These are phyloP conservation scores for Lindgomyces ingoldianus DNA, from an alignment of 495 filamentous ascomycete genomes.

Conservation along the genomic window DNA sequence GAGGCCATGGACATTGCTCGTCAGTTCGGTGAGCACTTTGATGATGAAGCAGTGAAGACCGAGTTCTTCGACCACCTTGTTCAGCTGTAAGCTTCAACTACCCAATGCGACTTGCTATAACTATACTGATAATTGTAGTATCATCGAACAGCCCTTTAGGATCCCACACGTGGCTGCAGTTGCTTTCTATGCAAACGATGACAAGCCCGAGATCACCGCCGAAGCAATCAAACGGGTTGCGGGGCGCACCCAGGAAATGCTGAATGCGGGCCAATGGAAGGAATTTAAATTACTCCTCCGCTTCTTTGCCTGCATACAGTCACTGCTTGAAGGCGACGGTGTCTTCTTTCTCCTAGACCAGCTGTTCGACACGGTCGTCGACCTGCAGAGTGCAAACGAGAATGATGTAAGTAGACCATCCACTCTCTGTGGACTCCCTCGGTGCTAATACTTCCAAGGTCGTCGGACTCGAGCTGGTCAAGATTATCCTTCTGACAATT, in stretches of 20 bases:
- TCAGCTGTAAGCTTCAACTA: constrained; percentile 62
- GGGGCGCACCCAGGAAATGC: constrained; percentile 58
- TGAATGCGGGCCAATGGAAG: constrained; percentile 76
- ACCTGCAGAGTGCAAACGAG: constrained; percentile 84
- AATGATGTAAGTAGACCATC: constrained; percentile 69
- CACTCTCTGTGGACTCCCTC: not conserved
- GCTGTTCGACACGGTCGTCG: constrained; percentile 78
- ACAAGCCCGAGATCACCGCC: constrained; percentile 69
- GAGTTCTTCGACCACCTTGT: constrained; percentile 70
- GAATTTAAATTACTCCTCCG: constrained; percentile 88
- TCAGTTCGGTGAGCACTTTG: constrained; percentile 73
- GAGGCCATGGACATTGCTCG: constrained; percentile 75
- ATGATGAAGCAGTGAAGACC: constrained; percentile 71
- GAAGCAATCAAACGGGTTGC: constrained; percentile 66
- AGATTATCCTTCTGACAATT: constrained; percentile 89
- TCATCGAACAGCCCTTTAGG: constrained; percentile 91
- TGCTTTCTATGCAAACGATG: constrained; percentile 70
- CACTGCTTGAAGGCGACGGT: constrained; percentile 76
- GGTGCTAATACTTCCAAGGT: constrained; percentile 46
- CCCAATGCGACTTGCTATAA: not conserved
- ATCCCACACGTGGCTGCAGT: constrained; percentile 88
- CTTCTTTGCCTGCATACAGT: constrained; percentile 80
- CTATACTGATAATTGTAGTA: constrained; percentile 38
- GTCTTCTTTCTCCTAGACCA: constrained; percentile 83
- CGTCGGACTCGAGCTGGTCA: constrained; percentile 85